Evolutionary conservation across 345 rosid species (phyloP).

Genomic region (Lumnitzera racemosa): DNA sequence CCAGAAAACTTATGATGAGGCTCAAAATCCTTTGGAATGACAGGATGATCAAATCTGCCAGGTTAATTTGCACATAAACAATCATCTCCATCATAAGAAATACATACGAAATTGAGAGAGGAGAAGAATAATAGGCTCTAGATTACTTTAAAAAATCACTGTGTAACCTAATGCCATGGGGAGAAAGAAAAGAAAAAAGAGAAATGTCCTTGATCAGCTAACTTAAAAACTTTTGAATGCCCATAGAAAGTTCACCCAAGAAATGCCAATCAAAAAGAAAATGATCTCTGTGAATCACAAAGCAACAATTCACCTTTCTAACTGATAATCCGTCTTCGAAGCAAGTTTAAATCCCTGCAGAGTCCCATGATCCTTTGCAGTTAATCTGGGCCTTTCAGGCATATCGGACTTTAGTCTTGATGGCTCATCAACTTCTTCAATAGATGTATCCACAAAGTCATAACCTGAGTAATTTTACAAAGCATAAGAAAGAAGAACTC

Average conservation of each 20-base stretch:
- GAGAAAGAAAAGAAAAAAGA: no score
- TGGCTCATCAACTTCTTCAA: conserved; percentile 77
- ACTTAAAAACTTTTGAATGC: no score
- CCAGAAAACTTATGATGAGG: conserved; percentile 66
- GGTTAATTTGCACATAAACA: conserved; percentile 13
- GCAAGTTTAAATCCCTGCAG: conserved; percentile 74
- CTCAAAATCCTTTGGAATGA: conserved; percentile 69
- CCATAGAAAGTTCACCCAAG: background rate
- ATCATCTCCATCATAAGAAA: no score
- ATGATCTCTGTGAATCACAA: background rate
- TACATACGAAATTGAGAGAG: no score
- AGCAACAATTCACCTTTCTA: conserved; percentile 50
- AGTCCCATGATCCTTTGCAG: conserved; percentile 50
- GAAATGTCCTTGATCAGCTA: no score
- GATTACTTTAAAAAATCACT: background rate
- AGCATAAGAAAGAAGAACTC: background rate
- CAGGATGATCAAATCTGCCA: conserved; percentile 76
- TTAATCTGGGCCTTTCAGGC: conserved; percentile 45
- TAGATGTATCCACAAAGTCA: conserved; percentile 54
- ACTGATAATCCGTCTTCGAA: conserved; percentile 48
- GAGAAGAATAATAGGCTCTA: no score
- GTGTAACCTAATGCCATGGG: no score
- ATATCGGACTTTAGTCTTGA: conserved; percentile 24
- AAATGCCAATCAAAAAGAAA: background rate
- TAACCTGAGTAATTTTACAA: conserved; percentile 39